Percentiles rank a stretch among this genome's conserved stretches.
Conservation (phyloP, 1,284 basidiomycete genomes). For the Trametes pubescens region DNA sequence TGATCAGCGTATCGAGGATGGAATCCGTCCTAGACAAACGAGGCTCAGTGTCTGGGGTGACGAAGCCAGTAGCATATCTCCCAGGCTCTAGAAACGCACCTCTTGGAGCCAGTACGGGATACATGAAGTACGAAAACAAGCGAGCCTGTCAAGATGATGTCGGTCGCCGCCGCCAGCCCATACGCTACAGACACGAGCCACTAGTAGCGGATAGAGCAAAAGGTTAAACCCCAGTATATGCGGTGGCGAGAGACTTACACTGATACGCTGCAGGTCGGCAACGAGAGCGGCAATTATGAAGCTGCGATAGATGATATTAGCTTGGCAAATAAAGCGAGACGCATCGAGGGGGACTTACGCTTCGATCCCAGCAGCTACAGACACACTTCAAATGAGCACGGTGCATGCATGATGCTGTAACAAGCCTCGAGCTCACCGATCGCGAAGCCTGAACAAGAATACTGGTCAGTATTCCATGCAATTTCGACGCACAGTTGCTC, state of each 20-base stretch:
- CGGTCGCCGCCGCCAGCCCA: slow-evolving; percentile 1
- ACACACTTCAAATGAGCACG: background rate
- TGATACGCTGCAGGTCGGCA: background rate
- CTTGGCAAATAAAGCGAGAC: no score
- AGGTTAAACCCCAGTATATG: no score
- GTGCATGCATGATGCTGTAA: no score
- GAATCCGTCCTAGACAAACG: slow-evolving; percentile 9
- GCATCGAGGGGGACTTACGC: background rate
- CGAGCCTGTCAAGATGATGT: slow-evolving; percentile 13
- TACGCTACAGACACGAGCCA: slow-evolving; percentile 14
- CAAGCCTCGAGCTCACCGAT: background rate
- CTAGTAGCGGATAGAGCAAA: background rate
- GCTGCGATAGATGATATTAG: background rate
- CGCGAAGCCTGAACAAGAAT: background rate
- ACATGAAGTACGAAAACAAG: slow-evolving; percentile 8
- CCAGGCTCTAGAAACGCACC: background rate
- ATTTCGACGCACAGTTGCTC: background rate
- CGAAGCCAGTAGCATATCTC: background rate
- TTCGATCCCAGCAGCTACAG: background rate
- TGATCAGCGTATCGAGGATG: slow-evolving; percentile 8
- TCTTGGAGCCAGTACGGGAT: slow-evolving; percentile 9
- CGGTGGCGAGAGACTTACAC: background rate
- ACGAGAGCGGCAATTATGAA: background rate
- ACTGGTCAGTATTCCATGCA: background rate
- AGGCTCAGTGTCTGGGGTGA: no score